Evolutionary conservation across 2,329 filamentous ascomycete genomes (phyloP).

Genomic region (Sporothrix brasiliensis): DNA sequence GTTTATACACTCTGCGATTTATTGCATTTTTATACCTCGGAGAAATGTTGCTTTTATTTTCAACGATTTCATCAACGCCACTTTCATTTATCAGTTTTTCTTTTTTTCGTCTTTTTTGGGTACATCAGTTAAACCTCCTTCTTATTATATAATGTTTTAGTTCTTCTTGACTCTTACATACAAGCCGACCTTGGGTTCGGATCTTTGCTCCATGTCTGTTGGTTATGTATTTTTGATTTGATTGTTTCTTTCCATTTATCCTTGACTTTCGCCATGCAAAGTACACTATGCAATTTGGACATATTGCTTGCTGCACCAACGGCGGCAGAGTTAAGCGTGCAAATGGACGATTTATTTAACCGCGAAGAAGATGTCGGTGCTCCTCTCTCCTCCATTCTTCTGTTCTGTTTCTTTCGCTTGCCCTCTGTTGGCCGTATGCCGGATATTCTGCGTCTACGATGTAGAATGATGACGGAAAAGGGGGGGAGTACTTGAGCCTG

Average conservation of each 20-base stretch:
- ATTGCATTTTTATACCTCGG: slow-evolving; percentile 19
- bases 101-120: neutral
- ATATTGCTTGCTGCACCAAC: too few relatives aligned
- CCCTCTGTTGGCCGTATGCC: too few relatives aligned
- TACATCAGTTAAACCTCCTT: neutral
- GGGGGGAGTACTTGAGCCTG: too few relatives aligned
- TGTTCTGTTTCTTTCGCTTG: too few relatives aligned
- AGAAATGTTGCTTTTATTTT: neutral
- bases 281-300: too few relatives aligned
- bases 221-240: neutral
- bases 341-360: too few relatives aligned
- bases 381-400: too few relatives aligned
- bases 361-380: too few relatives aligned
- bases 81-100: neutral
- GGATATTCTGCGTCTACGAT: too few relatives aligned
- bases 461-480: too few relatives aligned
- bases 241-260: neutral
- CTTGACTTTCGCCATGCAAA: too few relatives aligned
- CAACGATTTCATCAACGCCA: slow-evolving; percentile 13
- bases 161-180: neutral
- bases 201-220: neutral
- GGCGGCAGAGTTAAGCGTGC: too few relatives aligned
- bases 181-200: neutral
- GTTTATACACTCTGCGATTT: slow-evolving; percentile 7
- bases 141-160: neutral